Conservation (phyloP, 345 rosid species). For the Aquilaria sinensis region DNA sequence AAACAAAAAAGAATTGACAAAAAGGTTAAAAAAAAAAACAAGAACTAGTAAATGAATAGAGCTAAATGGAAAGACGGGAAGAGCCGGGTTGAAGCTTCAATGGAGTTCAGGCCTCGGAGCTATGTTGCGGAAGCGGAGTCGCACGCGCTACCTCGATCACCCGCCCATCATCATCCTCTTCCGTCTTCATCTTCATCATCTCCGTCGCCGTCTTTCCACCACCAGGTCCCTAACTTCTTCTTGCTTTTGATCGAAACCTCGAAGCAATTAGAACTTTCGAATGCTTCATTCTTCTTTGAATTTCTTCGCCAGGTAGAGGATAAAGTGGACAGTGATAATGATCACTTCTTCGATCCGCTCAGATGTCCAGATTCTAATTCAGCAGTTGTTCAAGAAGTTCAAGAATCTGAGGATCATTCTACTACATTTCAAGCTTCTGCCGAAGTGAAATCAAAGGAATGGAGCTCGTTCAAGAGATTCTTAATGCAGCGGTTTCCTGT, state of each 20-base stretch:
- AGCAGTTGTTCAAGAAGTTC: slow-evolving; percentile 19
- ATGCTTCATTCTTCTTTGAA: background rate
- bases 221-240: slow-evolving; percentile 30
- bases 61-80: background rate
- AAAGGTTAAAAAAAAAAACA: too few species aligned
- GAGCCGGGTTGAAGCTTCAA: background rate
- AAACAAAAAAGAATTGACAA: too few species aligned
- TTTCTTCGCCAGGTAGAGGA: slow-evolving; percentile 21
- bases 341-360: slow-evolving; percentile 70
- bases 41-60: background rate
- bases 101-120: slow-evolving; percentile 73
- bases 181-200: slow-evolving; percentile 25
- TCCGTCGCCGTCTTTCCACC: slow-evolving; percentile 24
- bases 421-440: slow-evolving; percentile 16
- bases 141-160: slow-evolving; percentile 48
- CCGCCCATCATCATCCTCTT: slow-evolving; percentile 54
- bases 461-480: slow-evolving; percentile 74
- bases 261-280: background rate
- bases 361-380: slow-evolving; percentile 31
- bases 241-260: background rate
- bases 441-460: slow-evolving; percentile 45
- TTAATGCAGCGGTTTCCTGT: slow-evolving; percentile 85
- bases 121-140: slow-evolving; percentile 38
- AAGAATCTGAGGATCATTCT: slow-evolving; percentile 20
- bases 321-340: slow-evolving; percentile 15